Conservation (phyloP, 495 filamentous ascomycete genomes). For the Tuber calosporum region DNA sequence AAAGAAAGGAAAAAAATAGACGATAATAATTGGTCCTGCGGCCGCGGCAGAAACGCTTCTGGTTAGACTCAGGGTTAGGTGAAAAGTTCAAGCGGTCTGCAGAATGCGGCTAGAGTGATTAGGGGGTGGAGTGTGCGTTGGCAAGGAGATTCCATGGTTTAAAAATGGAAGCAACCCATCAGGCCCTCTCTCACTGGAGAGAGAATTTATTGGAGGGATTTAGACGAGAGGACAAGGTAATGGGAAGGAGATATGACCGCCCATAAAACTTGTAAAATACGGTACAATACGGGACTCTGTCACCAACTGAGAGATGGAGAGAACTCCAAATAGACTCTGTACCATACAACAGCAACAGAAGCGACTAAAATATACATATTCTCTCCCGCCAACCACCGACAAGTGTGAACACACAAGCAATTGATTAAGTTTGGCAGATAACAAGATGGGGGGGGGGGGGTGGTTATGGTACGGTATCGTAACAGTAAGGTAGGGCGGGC, state of each 20-base stretch:
- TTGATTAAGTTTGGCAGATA: not conserved
- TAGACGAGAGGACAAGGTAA: slow-evolving; percentile 31
- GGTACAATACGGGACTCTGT: slow-evolving; percentile 20
- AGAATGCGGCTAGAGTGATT: slow-evolving; percentile 35
- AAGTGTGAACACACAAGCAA: not conserved
- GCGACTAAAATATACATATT: not conserved
- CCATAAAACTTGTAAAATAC: slow-evolving; percentile 29
- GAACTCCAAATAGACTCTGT: slow-evolving; percentile 14
- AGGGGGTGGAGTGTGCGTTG: slow-evolving; percentile 41
- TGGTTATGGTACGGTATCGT: not conserved
- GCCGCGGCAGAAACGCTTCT: slow-evolving; percentile 34
- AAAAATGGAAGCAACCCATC: slow-evolving; percentile 41
- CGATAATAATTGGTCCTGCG: slow-evolving; percentile 29
- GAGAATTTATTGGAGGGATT: slow-evolving; percentile 20
- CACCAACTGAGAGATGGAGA: slow-evolving; percentile 18
- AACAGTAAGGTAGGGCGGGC: not conserved
- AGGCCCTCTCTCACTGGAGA: slow-evolving; percentile 33
- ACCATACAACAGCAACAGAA: not conserved
- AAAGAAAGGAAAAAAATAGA: slow-evolving; percentile 35
- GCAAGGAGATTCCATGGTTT: slow-evolving; percentile 39
- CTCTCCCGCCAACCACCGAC: not conserved
- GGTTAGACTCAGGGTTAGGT: slow-evolving; percentile 41
- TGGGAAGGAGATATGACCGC: slow-evolving; percentile 26
- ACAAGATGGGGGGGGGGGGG: not conserved
- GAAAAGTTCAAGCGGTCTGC: slow-evolving; percentile 26